These are phyloP conservation scores for Xylariales sp. DNA, from an alignment of 2,329 filamentous ascomycete genomes.

Conservation along the genomic window DNA sequence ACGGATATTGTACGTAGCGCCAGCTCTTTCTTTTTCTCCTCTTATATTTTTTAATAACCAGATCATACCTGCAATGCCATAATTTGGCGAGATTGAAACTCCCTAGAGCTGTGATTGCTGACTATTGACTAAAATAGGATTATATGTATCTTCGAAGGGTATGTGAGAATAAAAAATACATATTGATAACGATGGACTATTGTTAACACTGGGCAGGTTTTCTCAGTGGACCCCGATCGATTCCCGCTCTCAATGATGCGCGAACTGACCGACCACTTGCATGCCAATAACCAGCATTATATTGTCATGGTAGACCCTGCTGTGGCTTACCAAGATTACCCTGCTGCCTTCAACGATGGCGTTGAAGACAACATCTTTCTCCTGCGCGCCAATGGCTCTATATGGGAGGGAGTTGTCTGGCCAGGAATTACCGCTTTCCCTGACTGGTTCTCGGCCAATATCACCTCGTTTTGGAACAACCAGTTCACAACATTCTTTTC, in stretches of 20 bases:
- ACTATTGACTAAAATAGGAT: conserved; percentile 25
- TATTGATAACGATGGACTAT: too few relatives aligned
- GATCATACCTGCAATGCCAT: too few relatives aligned
- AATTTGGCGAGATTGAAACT: too few relatives aligned
- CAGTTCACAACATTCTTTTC: conserved; percentile 65
- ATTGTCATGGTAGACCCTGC: conserved; percentile 77
- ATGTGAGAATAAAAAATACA: too few relatives aligned
- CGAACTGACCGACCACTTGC: conserved; percentile 62
- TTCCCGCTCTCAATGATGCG: conserved; percentile 60
- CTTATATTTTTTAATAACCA: too few relatives aligned
- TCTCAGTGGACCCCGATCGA: conserved; percentile 60
- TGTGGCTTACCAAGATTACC: conserved; percentile 44
- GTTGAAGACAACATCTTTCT: conserved; percentile 41
- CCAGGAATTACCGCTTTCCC: conserved; percentile 69
- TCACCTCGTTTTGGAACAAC: conserved; percentile 63
- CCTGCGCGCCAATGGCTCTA: conserved; percentile 48
- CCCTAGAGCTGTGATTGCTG: neutral
- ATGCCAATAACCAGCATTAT: conserved; percentile 63
- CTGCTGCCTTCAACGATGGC: conserved; percentile 32
- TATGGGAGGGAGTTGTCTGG: conserved; percentile 68
- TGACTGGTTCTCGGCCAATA: conserved; percentile 70
- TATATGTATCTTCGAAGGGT: conserved; percentile 51
- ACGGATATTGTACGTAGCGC: conserved; percentile 46
- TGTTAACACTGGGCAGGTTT: conserved; percentile 38
- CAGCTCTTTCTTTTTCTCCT: too few relatives aligned